phyloP scores from a whole-genome alignment of 192 early-diverging fungal species.

The Coemansia sp. region DNA sequence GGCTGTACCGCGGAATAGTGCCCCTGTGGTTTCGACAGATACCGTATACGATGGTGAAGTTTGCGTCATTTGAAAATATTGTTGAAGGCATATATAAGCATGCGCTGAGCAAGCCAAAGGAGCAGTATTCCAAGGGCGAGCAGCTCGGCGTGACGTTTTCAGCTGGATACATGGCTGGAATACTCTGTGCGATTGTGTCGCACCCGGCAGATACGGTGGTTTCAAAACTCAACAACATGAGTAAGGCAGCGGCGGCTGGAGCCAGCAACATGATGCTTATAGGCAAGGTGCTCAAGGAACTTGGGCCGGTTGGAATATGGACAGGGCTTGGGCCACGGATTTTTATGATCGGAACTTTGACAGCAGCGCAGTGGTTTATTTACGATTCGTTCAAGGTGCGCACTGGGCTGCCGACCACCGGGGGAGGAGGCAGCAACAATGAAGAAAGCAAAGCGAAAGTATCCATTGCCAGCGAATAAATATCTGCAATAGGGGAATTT shows the following conservation, averaged over 20 bases:
- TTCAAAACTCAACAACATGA: slow-evolving; percentile 55
- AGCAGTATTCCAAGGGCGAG: slow-evolving; percentile 59
- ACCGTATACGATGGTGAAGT: slow-evolving; percentile 80
- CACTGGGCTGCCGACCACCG: slow-evolving; percentile 60
- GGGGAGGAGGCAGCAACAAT: not conserved
- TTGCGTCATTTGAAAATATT: slow-evolving; percentile 72
- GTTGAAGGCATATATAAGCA: slow-evolving; percentile 59
- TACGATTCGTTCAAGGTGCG: slow-evolving; percentile 72
- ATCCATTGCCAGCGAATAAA: no score
- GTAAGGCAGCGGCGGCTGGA: slow-evolving; percentile 21
- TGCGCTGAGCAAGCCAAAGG: slow-evolving; percentile 54
- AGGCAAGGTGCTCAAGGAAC: slow-evolving; percentile 37
- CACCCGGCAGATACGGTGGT: slow-evolving; percentile 82
- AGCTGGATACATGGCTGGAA: slow-evolving; percentile 77
- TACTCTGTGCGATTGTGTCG: slow-evolving; percentile 78
- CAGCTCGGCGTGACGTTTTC: slow-evolving; percentile 72
- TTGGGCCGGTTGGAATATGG: slow-evolving; percentile 63
- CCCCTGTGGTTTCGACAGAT: slow-evolving; percentile 74
- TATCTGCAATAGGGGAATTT: not conserved
- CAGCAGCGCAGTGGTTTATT: slow-evolving; percentile 73
- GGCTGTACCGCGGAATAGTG: slow-evolving; percentile 63
- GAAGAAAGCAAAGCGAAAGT: slow-evolving; percentile 25
- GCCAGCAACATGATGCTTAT: slow-evolving; percentile 17
- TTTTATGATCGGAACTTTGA: slow-evolving; percentile 84
- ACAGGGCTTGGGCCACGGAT: slow-evolving; percentile 76